These are phyloP conservation scores for Pichia heedii DNA, from an alignment of 805 yeast genomes.

Conservation along the genomic window DNA sequence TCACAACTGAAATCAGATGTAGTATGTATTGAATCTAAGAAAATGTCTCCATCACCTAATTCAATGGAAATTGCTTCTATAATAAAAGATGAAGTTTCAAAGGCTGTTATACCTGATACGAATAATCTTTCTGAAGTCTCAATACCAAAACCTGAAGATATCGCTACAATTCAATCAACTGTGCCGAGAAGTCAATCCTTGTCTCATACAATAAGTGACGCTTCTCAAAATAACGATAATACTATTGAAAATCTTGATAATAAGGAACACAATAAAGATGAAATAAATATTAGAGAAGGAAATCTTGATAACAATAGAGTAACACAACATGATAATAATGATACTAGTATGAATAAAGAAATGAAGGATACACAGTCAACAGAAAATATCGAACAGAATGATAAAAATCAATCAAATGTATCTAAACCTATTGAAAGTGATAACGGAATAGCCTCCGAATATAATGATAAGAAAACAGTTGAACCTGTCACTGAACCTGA, in stretches of 20 bases:
- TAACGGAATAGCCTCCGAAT: too few relatives aligned
- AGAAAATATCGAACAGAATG: too few relatives aligned
- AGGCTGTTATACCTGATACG: neutral
- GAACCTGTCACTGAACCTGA: neutral
- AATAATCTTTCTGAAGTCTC: neutral
- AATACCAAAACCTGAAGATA: neutral
- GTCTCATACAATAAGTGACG: neutral
- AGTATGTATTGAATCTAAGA: neutral
- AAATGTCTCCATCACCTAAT: neutral
- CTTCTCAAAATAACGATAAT: neutral
- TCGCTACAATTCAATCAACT: neutral
- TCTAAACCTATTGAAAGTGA: too few relatives aligned
- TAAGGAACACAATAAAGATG: too few relatives aligned
- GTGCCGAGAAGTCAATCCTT: neutral
- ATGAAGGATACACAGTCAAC: too few relatives aligned
- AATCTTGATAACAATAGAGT: too few relatives aligned
- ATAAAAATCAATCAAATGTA: too few relatives aligned
- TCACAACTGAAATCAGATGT: too few relatives aligned
- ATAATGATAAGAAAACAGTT: neutral
- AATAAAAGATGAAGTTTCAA: neutral
- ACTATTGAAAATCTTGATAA: too few relatives aligned
- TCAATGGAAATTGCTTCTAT: neutral
- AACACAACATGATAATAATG: too few relatives aligned
- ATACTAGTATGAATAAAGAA: too few relatives aligned
- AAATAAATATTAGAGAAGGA: too few relatives aligned